phyloP scores from a whole-genome alignment of 495 filamentous ascomycete species.

The Aspergillus homomorphus region DNA sequence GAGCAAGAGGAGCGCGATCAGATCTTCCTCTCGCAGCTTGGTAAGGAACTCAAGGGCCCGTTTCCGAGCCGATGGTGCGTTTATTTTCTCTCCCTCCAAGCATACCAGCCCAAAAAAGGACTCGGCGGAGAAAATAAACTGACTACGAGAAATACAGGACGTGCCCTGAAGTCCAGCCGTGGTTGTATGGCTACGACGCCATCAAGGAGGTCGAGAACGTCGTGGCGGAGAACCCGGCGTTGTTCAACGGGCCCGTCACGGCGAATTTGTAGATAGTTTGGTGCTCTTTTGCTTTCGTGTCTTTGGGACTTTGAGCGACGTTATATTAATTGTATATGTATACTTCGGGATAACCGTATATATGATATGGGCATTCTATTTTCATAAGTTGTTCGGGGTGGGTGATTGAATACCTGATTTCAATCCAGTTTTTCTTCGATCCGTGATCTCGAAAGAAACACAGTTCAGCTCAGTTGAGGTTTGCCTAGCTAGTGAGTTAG shows the following conservation, averaged over 20 bases:
- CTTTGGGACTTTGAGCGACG: too few species aligned
- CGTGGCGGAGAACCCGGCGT: conserved; percentile 33
- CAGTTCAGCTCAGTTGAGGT: too few species aligned
- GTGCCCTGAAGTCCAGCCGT: conserved; percentile 56
- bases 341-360: too few species aligned
- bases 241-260: conserved; percentile 19
- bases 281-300: neutral
- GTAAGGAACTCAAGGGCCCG: conserved; percentile 39
- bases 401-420: too few species aligned
- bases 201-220: conserved; percentile 54
- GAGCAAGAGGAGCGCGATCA: conserved; percentile 51
- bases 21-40: conserved; percentile 44
- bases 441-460: too few species aligned
- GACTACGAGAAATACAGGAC: conserved; percentile 34
- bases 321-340: too few species aligned
- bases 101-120: neutral
- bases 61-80: conserved; percentile 57
- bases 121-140: neutral
- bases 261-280: conserved; percentile 6
- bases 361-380: too few species aligned
- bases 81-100: neutral
- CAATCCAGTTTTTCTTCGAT: too few species aligned
- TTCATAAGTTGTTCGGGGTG: too few species aligned
- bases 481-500: too few species aligned
- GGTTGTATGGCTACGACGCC: conserved; percentile 62